These are phyloP conservation scores for Rhododendron griersonianum DNA, from an alignment of 148 eudicot species.

Conservation along the genomic window DNA sequence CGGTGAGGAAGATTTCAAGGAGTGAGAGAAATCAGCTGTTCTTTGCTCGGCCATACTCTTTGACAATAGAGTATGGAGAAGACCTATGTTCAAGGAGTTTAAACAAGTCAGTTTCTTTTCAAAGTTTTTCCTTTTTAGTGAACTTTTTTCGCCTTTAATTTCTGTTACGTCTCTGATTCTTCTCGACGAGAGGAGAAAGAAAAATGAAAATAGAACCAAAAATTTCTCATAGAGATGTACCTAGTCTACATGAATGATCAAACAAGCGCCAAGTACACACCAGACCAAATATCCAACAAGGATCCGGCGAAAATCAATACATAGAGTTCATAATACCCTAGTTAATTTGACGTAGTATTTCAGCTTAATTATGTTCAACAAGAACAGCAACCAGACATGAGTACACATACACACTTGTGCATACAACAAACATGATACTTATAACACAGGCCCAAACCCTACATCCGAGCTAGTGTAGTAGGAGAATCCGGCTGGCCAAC, in stretches of 20 bases:
- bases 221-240: neutral
- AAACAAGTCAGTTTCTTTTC: no score
- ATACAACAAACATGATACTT: neutral
- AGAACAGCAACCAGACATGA: neutral
- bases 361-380: neutral
- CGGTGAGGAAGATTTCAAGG: no score
- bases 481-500: slow-evolving; percentile 59
- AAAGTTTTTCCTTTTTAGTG: neutral
- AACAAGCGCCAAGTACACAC: neutral
- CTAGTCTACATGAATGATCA: neutral
- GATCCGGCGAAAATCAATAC: neutral
- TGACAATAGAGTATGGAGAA: no score
- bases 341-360: neutral
- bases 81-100: no score
- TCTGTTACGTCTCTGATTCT: neutral
- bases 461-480: slow-evolving; percentile 33
- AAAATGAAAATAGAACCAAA: neutral
- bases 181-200: neutral
- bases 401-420: neutral
- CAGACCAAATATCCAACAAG: slow-evolving; percentile 7
- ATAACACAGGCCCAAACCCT: slow-evolving; percentile 7
- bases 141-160: no score
- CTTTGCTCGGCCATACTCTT: no score
- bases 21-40: no score
- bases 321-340: neutral